Conservation (phyloP, 768 basidiomycete species). For the Boletus reticulatus region DNA sequence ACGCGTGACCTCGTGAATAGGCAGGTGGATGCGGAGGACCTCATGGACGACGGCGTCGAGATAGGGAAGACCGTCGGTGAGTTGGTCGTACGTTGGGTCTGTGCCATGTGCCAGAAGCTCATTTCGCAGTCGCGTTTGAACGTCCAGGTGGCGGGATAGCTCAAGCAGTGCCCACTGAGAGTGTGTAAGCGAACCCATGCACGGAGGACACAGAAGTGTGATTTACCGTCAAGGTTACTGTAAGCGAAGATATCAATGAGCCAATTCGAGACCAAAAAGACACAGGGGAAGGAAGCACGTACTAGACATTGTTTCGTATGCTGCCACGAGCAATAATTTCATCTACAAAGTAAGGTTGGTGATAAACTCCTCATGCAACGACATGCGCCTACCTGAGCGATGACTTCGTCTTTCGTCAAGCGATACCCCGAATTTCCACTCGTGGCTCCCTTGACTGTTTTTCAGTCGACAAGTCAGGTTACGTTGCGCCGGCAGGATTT, state of each 20-base stretch:
- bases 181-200: background rate
- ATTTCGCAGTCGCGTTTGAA: background rate
- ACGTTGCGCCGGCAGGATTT: slow-evolving; percentile 1
- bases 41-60: slow-evolving; percentile 35
- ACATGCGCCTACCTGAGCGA: background rate
- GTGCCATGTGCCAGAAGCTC: background rate
- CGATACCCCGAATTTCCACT: slow-evolving; percentile 4
- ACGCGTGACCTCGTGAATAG: slow-evolving; percentile 25
- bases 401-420: background rate
- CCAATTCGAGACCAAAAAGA: background rate
- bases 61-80: background rate
- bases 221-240: background rate
- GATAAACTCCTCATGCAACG: background rate
- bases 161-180: background rate
- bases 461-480: background rate
- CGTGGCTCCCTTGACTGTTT: slow-evolving; percentile 38
- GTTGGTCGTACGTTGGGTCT: background rate
- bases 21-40: slow-evolving; percentile 41
- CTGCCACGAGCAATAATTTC: background rate
- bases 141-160: background rate
- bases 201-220: background rate
- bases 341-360: background rate
- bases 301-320: background rate
- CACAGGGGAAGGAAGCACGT: background rate
- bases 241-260: background rate